Base-by-base conservation (phyloP, 495 filamentous ascomycete species). In the Penicilliopsis zonata region DNA sequence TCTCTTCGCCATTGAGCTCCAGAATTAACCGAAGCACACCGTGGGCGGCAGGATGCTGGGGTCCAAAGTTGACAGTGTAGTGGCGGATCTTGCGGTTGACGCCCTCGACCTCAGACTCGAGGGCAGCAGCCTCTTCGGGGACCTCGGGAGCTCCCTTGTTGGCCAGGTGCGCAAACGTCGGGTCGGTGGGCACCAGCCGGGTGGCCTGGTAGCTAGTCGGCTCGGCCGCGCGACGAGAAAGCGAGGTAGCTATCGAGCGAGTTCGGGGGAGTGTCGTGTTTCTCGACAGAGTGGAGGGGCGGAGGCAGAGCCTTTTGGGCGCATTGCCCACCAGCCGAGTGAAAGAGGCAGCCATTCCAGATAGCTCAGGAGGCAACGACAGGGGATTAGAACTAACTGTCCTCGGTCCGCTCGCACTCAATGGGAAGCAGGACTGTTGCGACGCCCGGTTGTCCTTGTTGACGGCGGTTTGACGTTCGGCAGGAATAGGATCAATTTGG, bases 51-150 rank as follows among this genome's bases (percentile, higher is more conserved):
- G 92, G 92, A 65, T 99, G 92, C 69, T 99, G 92, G 40, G 92
- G 92, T 44, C 92, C 92, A 49, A 99, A 99, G 67, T 99, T 99
- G 68, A 99, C 88, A 4, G 92, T 99, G 65, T 99, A 99, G 58
- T 99, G 92, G 43, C 92, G 73, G 42, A 96, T 84, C 69, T 94
- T 95, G 50, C 92, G 76, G 50, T 76, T 67, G 41, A 69, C 63
- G 34, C 76, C 60, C 41, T 71, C 61, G 31, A 61, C 62, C 37
- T 52, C 47, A 36, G 61, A 65, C 40, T 74, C 71, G 20, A 69
- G 47, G 27, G 61, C 58, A 38, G 53, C 49, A 6, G 58, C 49
- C 30, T 50, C 33, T 21, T 69, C 63, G 36, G 65, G 49, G 31
- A 52, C 18, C 35, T 64, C 43, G 26, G 55, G 31, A 34, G 57